A percentile compares a stretch with the other conserved stretches of the same genome.
Conservation (phyloP, 164 flowering plant species). For the Chimonanthus salicifolius region DNA sequence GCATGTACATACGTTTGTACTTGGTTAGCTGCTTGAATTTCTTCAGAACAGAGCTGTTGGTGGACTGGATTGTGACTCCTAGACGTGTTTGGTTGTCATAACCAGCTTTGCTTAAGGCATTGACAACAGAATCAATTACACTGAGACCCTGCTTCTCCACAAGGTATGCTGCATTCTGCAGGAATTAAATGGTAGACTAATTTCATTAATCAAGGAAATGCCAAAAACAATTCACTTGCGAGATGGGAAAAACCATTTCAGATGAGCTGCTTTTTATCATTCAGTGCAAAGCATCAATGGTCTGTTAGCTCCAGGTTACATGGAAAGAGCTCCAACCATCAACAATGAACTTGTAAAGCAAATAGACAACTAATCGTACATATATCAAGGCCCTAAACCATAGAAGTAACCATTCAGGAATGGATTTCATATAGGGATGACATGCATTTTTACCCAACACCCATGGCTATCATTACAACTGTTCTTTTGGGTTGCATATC, state of each 20-base stretch:
- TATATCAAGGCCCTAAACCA: background rate
- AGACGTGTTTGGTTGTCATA: conserved; percentile 35
- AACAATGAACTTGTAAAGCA: no score
- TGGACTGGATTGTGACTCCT: conserved; percentile 68
- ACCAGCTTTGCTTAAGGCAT: conserved; percentile 49
- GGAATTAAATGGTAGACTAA: conserved; percentile 6
- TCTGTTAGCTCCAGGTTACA: no score
- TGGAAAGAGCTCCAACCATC: no score
- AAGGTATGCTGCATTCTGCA: conserved; percentile 85
- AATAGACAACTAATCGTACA: no score
- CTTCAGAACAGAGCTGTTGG: conserved; percentile 56
- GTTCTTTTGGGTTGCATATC: no score
- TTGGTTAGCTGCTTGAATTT: conserved; percentile 34
- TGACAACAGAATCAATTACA: conserved; percentile 48
- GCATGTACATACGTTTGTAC: conserved; percentile 59
- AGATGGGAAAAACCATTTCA: no score
- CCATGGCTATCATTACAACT: no score
- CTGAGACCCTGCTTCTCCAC: conserved; percentile 50
- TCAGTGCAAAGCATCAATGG: no score
- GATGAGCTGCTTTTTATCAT: no score
- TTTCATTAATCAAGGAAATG: background rate
- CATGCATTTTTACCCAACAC: no score
- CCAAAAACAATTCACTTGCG: background rate
- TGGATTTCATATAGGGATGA: no score
- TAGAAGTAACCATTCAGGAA: background rate